Evolutionary conservation across 2,329 filamentous ascomycete genomes (phyloP).

Genomic region (Fusarium albidum): DNA sequence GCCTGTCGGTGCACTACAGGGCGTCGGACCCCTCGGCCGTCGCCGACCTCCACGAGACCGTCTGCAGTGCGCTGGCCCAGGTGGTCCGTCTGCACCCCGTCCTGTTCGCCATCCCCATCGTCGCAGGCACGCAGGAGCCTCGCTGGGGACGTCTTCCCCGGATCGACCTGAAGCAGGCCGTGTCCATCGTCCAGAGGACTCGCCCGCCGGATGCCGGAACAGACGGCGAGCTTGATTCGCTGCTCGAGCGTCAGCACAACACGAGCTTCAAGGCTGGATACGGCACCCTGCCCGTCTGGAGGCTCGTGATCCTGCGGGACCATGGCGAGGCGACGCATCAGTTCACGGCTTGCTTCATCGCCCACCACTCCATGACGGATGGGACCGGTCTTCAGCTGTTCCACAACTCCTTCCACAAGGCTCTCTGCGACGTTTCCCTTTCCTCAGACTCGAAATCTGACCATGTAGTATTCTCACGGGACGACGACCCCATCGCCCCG

Average conservation of each 20-base stretch:
- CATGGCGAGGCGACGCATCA: constrained; percentile 25
- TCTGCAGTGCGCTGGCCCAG: too few species aligned
- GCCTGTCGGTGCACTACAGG: too few species aligned
- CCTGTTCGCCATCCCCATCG: too few species aligned
- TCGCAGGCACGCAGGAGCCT: too few species aligned
- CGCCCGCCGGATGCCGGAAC: too few species aligned
- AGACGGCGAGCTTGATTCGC: too few species aligned
- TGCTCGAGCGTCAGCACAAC: constrained; percentile 56
- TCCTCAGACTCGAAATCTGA: neutral
- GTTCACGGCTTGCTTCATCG: constrained; percentile 55
- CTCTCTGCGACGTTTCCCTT: constrained; percentile 41
- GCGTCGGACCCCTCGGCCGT: too few species aligned
- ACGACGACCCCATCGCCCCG: constrained; percentile 46
- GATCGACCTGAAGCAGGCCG: too few species aligned
- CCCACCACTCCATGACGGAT: constrained; percentile 57
- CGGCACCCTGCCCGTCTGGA: constrained; percentile 51
- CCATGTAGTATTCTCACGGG: neutral
- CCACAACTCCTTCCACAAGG: constrained; percentile 50
- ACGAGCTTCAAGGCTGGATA: constrained; percentile 44
- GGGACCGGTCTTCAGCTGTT: constrained; percentile 55
- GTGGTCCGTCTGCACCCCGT: too few species aligned
- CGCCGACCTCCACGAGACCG: too few species aligned
- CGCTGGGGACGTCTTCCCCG: too few species aligned
- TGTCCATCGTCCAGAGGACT: too few species aligned
- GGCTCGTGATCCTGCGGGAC: constrained; percentile 49